Percentiles rank a stretch among this genome's conserved stretches.
Evolutionary conservation across 352 stramenopile species (phyloP).

Genomic region (Pythium sukuiense): DNA sequence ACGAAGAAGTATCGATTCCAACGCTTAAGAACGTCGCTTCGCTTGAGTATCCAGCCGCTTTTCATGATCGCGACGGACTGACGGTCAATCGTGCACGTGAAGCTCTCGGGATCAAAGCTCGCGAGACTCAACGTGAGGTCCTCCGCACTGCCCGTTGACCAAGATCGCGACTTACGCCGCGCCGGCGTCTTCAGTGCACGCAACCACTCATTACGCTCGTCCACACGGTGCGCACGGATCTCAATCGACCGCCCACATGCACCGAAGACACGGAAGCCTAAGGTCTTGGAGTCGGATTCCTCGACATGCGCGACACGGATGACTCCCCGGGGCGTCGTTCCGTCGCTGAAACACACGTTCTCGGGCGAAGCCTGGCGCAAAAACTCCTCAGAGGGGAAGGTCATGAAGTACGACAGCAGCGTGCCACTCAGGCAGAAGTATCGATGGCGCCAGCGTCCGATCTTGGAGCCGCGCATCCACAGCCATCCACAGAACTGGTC

Average conservation of each 20-base stretch:
- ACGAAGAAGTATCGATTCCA: constrained; percentile 81
- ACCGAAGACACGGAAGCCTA: constrained; percentile 75
- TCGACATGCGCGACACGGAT: constrained; percentile 73
- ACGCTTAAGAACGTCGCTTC: constrained; percentile 50
- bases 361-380: constrained; percentile 47
- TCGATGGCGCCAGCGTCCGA: constrained; percentile 68
- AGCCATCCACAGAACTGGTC: constrained; percentile 81
- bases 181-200: constrained; percentile 61
- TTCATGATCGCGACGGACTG: constrained; percentile 59
- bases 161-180: constrained; percentile 59
- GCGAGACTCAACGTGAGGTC: constrained; percentile 56
- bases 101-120: constrained; percentile 54
- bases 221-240: constrained; percentile 58
- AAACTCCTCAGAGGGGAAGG: constrained; percentile 75
- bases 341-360: constrained; percentile 51
- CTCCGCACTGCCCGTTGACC: constrained; percentile 50
- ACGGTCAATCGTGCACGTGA: constrained; percentile 54
- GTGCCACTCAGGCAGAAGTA: constrained; percentile 74
- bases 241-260: constrained; percentile 67
- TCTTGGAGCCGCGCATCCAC: constrained; percentile 65
- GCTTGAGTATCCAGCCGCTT: constrained; percentile 70
- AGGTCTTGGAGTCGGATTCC: constrained; percentile 46
- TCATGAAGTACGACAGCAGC: constrained; percentile 72
- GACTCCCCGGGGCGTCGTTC: constrained; percentile 58
- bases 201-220: constrained; percentile 72